phyloP scores from a whole-genome alignment of 2,329 filamentous ascomycete genomes.

The Curvularia verruculosa region DNA sequence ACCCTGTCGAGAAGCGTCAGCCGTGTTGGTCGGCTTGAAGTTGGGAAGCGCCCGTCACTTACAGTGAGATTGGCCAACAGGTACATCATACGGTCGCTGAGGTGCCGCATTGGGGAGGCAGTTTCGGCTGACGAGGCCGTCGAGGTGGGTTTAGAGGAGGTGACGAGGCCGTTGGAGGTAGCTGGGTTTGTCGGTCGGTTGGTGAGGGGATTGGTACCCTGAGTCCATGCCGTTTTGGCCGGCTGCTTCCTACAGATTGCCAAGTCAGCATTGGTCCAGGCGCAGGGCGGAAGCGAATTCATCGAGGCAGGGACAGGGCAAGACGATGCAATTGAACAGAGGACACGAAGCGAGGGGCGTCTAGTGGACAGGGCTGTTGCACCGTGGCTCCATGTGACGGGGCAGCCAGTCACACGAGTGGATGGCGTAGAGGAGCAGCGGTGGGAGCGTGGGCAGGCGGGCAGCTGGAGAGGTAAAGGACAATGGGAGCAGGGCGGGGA shows the following conservation, averaged over 20 bases:
- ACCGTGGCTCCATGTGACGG: conserved; percentile 45
- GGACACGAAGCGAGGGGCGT: conserved; percentile 6
- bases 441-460: conserved; percentile 5
- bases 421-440: conserved; percentile 21
- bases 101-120: conserved; percentile 62
- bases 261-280: conserved; percentile 36
- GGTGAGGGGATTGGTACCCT: conserved; percentile 66
- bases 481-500: neutral
- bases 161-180: conserved; percentile 62
- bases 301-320: conserved; percentile 9
- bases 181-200: conserved; percentile 58
- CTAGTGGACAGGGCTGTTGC: conserved; percentile 33
- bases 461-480: neutral
- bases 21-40: neutral
- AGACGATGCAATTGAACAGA: conserved; percentile 10
- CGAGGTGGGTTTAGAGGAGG: conserved; percentile 48
- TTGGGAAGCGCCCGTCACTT: conserved; percentile 39
- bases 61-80: conserved; percentile 65
- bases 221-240: conserved; percentile 65
- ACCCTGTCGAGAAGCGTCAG: conserved; percentile 54
- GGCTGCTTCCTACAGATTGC: conserved; percentile 54
- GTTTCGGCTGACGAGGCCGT: conserved; percentile 53
- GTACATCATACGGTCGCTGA: conserved; percentile 65
- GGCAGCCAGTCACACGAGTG: conserved; percentile 40
- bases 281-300: conserved; percentile 10